These are phyloP conservation scores for Tetradesmus obliquus DNA, from an alignment of 139 green algal genomes.

Conservation along the genomic window DNA sequence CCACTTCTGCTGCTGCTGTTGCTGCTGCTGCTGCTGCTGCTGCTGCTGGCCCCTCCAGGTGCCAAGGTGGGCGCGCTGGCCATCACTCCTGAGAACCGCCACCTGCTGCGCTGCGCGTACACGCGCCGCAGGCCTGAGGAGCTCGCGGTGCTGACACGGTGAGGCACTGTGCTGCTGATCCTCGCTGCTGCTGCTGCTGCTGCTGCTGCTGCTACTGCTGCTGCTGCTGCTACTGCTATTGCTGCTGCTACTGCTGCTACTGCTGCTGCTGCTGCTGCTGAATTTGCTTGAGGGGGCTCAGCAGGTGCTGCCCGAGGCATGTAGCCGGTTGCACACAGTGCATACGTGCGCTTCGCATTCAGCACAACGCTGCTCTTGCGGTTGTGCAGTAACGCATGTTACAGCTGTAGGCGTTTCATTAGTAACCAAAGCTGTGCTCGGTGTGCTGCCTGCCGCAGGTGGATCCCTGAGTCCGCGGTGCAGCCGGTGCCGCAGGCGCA, in stretches of 20 bases:
- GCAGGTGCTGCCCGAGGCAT: too few species aligned
- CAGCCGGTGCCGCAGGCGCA: constrained; percentile 73
- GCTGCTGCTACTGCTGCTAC: not conserved
- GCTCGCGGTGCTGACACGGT: constrained; percentile 88
- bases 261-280: too few species aligned
- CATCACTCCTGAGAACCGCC: constrained; percentile 84
- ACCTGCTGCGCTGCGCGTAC: constrained; percentile 83
- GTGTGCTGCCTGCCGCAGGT: constrained; percentile 54
- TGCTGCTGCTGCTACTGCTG: not conserved
- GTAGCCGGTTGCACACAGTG: too few species aligned
- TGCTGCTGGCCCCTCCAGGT: constrained; percentile 18
- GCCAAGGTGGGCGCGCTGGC: constrained; percentile 70
- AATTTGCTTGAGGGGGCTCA: too few species aligned
- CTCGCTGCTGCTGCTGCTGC: not conserved
- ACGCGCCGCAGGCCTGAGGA: constrained; percentile 82
- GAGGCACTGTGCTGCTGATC: not conserved
- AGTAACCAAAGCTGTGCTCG: not conserved
- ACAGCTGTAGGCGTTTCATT: too few species aligned
- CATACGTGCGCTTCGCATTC: too few species aligned
- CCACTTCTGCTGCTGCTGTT: not conserved
- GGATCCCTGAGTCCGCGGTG: constrained; percentile 77
- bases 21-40: not conserved
- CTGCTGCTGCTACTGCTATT: not conserved
- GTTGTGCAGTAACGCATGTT: too few species aligned
- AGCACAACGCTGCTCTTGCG: too few species aligned